Percentiles rank a stretch among this genome's conserved stretches.
These are phyloP conservation scores for Ophiognomonia clavigignenti-juglandacearum DNA, from an alignment of 2,329 filamentous ascomycete genomes.

Conservation along the genomic window DNA sequence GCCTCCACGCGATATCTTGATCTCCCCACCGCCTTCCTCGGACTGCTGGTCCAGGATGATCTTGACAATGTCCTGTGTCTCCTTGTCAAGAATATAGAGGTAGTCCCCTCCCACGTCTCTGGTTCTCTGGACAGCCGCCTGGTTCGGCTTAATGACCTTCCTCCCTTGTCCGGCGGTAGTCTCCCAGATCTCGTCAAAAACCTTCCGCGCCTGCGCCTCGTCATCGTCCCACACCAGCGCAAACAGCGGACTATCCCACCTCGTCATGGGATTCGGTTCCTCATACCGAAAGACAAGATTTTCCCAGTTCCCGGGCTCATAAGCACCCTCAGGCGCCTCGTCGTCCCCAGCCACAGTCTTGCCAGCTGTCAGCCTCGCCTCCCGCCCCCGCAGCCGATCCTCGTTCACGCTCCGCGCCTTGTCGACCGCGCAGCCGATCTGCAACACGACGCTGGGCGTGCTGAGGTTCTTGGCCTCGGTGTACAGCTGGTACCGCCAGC, in stretches of 20 bases:
- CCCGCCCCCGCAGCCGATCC: constrained; percentile 39
- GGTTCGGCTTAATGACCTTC: constrained; percentile 67
- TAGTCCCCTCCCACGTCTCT: constrained; percentile 66
- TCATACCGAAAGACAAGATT: constrained; percentile 80
- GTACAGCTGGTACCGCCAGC: constrained; percentile 80
- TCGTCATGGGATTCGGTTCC: constrained; percentile 78
- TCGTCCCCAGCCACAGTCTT: constrained; percentile 25
- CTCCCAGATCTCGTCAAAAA: constrained; percentile 70
- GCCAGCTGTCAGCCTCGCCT: constrained; percentile 29
- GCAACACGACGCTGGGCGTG: constrained; percentile 71
- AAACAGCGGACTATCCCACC: constrained; percentile 82
- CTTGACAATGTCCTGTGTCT: constrained; percentile 72
- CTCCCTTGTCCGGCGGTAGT: constrained; percentile 58
- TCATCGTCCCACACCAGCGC: constrained; percentile 73
- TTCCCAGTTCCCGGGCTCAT: constrained; percentile 61
- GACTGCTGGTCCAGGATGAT: constrained; percentile 64
- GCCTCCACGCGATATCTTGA: constrained; percentile 40
- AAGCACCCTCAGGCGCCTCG: constrained; percentile 33
- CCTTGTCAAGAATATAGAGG: constrained; percentile 73
- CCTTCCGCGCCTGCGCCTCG: constrained; percentile 47
- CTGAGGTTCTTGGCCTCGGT: constrained; percentile 78
- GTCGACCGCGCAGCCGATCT: constrained; percentile 54
- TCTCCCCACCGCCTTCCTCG: constrained; percentile 58
- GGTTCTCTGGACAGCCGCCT: constrained; percentile 63
- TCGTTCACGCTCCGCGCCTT: constrained; percentile 55